A percentile compares a stretch with the other conserved stretches of the same genome.
Evolutionary conservation across 129 eudicot genomes (phyloP).

Genomic region (Arctium lappa): DNA sequence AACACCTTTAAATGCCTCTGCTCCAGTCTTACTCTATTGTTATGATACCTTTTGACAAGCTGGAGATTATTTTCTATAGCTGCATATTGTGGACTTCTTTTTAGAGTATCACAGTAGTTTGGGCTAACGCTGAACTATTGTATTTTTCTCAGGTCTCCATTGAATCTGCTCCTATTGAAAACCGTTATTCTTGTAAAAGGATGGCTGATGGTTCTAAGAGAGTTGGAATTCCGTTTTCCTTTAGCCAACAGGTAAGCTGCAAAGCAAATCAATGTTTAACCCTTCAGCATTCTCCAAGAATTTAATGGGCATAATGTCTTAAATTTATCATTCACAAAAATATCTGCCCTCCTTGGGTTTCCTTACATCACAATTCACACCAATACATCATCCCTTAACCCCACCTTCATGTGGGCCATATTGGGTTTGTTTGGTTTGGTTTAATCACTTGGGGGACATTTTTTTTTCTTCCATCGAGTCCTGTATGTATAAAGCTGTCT

Average conservation of each 20-base stretch:
- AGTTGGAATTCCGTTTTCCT: conserved; percentile 58
- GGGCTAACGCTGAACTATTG: not conserved
- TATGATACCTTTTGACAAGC: not conserved
- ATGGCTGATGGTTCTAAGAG: conserved; percentile 94
- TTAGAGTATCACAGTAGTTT: not conserved
- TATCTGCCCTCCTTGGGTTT: not conserved
- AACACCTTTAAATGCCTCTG: not conserved
- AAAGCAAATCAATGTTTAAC: not conserved
- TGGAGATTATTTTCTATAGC: not conserved
- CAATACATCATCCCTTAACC: not conserved
- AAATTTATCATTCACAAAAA: not conserved
- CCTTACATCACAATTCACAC: not conserved
- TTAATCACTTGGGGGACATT: not conserved
- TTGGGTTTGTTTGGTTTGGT: not conserved
- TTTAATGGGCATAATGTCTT: not conserved
- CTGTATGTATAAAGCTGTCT: no score
- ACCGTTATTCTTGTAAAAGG: conserved; percentile 55
- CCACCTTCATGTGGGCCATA: not conserved
- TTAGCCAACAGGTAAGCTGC: conserved; percentile 59
- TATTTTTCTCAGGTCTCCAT: conserved; percentile 43
- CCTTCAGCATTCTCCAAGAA: not conserved
- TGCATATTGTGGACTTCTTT: not conserved
- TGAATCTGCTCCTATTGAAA: conserved; percentile 36
- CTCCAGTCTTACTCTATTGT: not conserved
- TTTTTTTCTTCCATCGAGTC: no score